Evolutionary conservation across 139 green algal genomes (phyloP).

Genomic region (Mesotaenium endlicherianum): DNA sequence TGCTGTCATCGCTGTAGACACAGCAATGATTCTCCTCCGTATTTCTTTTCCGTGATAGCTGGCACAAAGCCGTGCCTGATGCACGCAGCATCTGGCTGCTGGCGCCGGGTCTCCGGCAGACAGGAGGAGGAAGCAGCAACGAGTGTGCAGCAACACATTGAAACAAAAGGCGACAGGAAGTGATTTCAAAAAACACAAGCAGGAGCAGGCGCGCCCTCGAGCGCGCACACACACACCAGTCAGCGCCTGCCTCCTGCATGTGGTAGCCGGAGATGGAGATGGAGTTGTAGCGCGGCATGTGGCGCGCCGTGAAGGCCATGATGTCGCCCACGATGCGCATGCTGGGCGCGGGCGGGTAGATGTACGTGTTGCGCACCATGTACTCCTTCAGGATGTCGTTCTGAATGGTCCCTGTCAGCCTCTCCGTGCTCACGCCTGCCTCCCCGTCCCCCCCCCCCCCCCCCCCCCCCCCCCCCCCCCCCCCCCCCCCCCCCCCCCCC

Average conservation of each 20-base stretch:
- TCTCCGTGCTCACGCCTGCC: too few species aligned
- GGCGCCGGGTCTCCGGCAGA: not conserved
- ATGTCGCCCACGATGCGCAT: constrained; percentile 75
- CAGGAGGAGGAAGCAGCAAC: not conserved
- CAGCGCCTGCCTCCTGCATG: constrained; percentile 61
- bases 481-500: too few species aligned
- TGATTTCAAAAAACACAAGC: too few species aligned
- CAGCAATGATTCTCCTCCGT: too few species aligned
- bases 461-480: too few species aligned
- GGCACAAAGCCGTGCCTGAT: too few species aligned
- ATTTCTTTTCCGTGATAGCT: too few species aligned
- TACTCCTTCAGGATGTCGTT: constrained; percentile 84
- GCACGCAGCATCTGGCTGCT: too few species aligned
- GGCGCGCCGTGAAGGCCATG: constrained; percentile 58
- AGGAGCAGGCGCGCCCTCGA: not conserved
- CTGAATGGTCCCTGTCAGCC: constrained; percentile 70
- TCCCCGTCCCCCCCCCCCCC: too few species aligned
- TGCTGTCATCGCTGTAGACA: too few species aligned
- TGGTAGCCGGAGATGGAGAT: constrained; percentile 72
- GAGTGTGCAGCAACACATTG: not conserved
- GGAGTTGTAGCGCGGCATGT: constrained; percentile 71
- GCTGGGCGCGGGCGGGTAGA: constrained; percentile 67
- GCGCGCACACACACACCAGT: constrained; percentile 12
- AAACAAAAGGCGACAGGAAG: not conserved
- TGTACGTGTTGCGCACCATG: constrained; percentile 81